Evolutionary conservation across 2,329 filamentous ascomycete species (phyloP), one percentile per base, ranked within the genome.

Genomic region (Botrytis medusae): DNA sequence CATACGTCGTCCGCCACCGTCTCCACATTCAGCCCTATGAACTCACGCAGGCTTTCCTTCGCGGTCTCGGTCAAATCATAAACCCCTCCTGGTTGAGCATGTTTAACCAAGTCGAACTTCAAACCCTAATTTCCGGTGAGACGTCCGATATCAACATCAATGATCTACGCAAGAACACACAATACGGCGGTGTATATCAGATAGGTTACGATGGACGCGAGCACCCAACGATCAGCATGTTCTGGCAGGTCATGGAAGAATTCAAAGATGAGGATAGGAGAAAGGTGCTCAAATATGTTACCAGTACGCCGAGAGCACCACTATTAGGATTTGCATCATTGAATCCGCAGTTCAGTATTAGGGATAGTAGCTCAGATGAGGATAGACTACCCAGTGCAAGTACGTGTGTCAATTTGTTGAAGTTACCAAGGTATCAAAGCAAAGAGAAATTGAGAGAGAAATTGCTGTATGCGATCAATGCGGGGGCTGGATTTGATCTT

Each of bases 71-170:
- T 34, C 87, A 91, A 76, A 97, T 99, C 80, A 96, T 99, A 76
- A 92, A 95, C 74, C 95, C 95, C 0, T 89, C 90, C 5, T 99
- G 96, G 96, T 87, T 99, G 7, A 94, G 92, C 79, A 98, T 99
- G 96, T 99, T 99, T 86, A 99, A 99, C 82, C 95, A 98, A 81
- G 90, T 90, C 4, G 96, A 99, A 82, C 87, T 99, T 7, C 96
- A 98, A 83, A 96, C 93, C 1, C 90, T 99, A 9, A 92, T 99
- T 25, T 93, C 94, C 71, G 96, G 96, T 61, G 94, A 97, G 78
- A 91, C 90, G 42, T 91, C 91, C 16, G 91, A 93, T 75, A 97
- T 99, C 74, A 92, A 98, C 79, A 87, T 99, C 51, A 89, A 92
- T 42, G 96, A 99, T 81, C 86, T 98, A 59, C 90, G 95, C 37